Evolutionary conservation across 164 flowering plant genomes (phyloP).

Genomic region (Piper longum): DNA sequence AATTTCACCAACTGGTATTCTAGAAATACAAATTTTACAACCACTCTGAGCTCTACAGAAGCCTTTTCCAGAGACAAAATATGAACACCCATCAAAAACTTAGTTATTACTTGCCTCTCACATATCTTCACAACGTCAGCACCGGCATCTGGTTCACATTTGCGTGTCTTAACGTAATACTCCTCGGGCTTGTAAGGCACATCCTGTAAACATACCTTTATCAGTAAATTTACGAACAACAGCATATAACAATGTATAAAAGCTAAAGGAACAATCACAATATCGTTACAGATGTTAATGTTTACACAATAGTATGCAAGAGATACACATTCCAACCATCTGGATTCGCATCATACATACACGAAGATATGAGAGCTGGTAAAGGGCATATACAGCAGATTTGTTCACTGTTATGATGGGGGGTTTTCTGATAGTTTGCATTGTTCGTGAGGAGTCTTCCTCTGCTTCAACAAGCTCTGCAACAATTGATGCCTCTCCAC

Average conservation of each 20-base stretch:
- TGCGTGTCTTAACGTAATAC: constrained; percentile 53
- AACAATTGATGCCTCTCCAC: constrained; percentile 76
- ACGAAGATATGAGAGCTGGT: constrained; percentile 62
- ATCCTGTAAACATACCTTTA: constrained; percentile 33
- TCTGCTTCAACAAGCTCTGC: constrained; percentile 85
- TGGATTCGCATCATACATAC: constrained; percentile 33
- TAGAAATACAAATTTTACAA: too few species aligned
- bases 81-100: neutral
- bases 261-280: too few species aligned
- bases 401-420: constrained; percentile 73
- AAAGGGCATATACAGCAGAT: constrained; percentile 69
- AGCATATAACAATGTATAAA: too few species aligned
- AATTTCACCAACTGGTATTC: too few species aligned
- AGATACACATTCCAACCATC: neutral
- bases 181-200: constrained; percentile 79
- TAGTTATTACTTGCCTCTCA: constrained; percentile 47
- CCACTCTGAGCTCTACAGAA: too few species aligned
- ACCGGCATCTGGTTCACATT: constrained; percentile 76
- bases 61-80: neutral
- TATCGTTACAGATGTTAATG: too few species aligned
- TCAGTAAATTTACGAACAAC: too few species aligned
- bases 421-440: constrained; percentile 65
- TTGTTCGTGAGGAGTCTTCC: constrained; percentile 51
- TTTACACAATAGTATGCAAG: too few species aligned
- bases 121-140: constrained; percentile 54